Evolutionary conservation across 768 basidiomycete genomes (phyloP), one percentile per base, ranked within the genome.

Genomic region (Russula olivacea): DNA sequence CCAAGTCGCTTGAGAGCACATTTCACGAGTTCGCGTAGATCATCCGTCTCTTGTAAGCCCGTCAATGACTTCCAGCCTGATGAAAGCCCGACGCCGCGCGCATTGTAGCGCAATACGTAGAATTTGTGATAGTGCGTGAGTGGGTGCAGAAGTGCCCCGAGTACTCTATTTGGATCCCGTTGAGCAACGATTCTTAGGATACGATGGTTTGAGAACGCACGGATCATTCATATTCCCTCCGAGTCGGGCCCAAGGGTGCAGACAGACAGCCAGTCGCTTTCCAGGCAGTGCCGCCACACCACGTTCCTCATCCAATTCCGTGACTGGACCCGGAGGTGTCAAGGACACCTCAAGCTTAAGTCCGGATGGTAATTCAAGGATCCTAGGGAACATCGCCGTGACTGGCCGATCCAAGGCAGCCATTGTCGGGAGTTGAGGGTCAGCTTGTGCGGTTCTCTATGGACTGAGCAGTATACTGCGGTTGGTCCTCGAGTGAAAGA

Each of bases 211-310:
- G n/a, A 60, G 25, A 60, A 79, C 89, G 69, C 71, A 92, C 91
- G 86, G 81, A 68, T 93, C 89, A 66, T 84, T 71, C 83, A 86
- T 89, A 55, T 75, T 78, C 17, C 90, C 91, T 1, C 91, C 90
- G 0, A 92, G 78, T 80, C 89, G 84, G n/a, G 87, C 85, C 90
- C 90, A 93, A 7, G 91, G 91, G 68, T 93, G 91, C 12, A 89
- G 75, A 67, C 85, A 85, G n/a, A 93, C 74, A 0, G 85, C 89
- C 7, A 87, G 71, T 64, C 81, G 85, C 32, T 73, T 77, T 12
- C 53, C 57, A 23, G 28, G 47, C 38, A 25, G n/a, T 12, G 43
- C 23, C 17, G 49, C 17, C n/a, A 36, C 58, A 14, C 63, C 63
- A 3, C 63, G 63, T n/a, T 56, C 63, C 41, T 64, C 59, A 21